Evolutionary conservation across 2,329 filamentous ascomycete genomes (phyloP).

Genomic region (Diaporthe eres): DNA sequence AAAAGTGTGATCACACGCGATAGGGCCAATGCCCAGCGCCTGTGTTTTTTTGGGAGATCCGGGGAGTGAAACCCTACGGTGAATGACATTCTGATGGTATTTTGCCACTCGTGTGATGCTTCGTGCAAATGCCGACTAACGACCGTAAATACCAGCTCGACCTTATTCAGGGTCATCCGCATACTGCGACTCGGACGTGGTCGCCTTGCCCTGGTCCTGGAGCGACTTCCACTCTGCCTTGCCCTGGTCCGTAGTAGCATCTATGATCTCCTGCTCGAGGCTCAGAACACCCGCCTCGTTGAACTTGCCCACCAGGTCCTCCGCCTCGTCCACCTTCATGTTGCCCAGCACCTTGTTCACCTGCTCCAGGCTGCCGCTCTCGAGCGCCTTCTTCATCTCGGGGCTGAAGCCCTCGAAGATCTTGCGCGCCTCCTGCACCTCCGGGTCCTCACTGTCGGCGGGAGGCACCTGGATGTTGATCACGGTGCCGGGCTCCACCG

Average conservation of each 20-base stretch:
- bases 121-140: neutral
- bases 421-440: slow-evolving; percentile 73
- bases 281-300: slow-evolving; percentile 89
- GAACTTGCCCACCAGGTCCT: slow-evolving; percentile 83
- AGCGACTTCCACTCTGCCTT: slow-evolving; percentile 83
- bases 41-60: neutral
- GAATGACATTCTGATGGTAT: slow-evolving; percentile 4
- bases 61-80: neutral
- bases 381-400: slow-evolving; percentile 84
- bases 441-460: slow-evolving; percentile 75
- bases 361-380: slow-evolving; percentile 89
- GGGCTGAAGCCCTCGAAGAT: slow-evolving; percentile 89
- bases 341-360: slow-evolving; percentile 89
- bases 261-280: slow-evolving; percentile 93
- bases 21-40: neutral
- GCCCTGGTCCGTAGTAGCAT: slow-evolving; percentile 92
- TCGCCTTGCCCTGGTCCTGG: slow-evolving; percentile 57
- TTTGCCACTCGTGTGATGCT: slow-evolving; percentile 19
- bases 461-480: slow-evolving; percentile 90
- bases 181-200: slow-evolving; percentile 40
- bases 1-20: neutral
- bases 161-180: slow-evolving; percentile 42
- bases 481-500: slow-evolving; percentile 91
- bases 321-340: slow-evolving; percentile 87
- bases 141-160: neutral